Base-by-base conservation (phyloP, 2,329 filamentous ascomycete genomes). In the Apiospora kogelbergensis region DNA sequence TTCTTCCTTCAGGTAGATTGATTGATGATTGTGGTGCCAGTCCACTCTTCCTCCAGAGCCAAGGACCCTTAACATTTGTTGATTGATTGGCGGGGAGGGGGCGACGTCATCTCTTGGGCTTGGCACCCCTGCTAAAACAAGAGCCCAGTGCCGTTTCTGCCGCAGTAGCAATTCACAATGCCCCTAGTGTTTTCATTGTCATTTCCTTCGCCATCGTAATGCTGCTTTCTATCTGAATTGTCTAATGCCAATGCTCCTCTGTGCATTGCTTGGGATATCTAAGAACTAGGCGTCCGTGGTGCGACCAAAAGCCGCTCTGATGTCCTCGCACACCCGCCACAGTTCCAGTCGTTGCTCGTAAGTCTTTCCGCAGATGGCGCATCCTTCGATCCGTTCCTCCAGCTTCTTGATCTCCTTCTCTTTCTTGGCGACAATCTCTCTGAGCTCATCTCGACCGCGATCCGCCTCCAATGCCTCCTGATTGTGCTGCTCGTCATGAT, bases 1-100 rank as follows among this genome's bases (percentile, higher is more conserved):
- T 60, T 60, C 53, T 60, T 60, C 53, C 53, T 60, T 37, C 53
- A 60, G 53, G 53, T 37, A 60, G 30, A 60, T 33, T n/a, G 53
- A 60, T 60, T n/a, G 53, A n/a, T 37, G 53, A 60, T 60, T 37
- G 53, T 60, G 53, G 53, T 60, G 53, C 53, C 53, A 60, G 53
- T 60, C 53, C 53, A 57, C 48, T 57, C 15, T 33, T 33, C 24
- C 48, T 20, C 24, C 20, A 20, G 48, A 57, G 48, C 48, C 30
- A 60, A 60, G 53, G 53, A 57, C 48, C 48, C 48, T 60, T 60
- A 37, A 30, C 26, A 60, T 22, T 60, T 37, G 53, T 60, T 60
- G 53, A 60, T 60, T 60, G 53, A 30, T 30, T n/a, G n/a, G n/a
- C n/a, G n/a, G 53, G 30, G 53, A 30, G 37, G 53, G 53, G 53